Conservation (phyloP, 495 filamentous ascomycete genomes). For the Filosporella fistucella region DNA sequence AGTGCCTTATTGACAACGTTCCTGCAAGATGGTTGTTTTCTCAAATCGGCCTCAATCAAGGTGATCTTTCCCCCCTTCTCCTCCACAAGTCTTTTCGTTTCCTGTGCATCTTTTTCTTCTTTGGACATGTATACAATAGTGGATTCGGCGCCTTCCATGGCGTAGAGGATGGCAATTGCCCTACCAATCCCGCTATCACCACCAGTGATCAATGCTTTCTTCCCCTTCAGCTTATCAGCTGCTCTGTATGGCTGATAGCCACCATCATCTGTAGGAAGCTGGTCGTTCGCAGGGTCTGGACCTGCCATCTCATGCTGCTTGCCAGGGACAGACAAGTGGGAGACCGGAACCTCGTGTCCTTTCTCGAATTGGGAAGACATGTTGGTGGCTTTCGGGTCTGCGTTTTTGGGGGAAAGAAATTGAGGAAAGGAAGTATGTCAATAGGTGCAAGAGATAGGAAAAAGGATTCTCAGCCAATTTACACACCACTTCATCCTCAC, state of each 20-base stretch:
- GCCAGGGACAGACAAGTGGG: slow-evolving; percentile 63
- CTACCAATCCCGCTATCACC: slow-evolving; percentile 82
- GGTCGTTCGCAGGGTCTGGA: slow-evolving; percentile 54
- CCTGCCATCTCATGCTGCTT: slow-evolving; percentile 59
- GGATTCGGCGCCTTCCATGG: slow-evolving; percentile 76
- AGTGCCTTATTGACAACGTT: slow-evolving; percentile 63
- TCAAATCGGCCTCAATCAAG: slow-evolving; percentile 57
- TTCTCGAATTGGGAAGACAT: slow-evolving; percentile 47
- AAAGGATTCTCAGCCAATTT: slow-evolving; percentile 16
- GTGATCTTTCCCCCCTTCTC: slow-evolving; percentile 58
- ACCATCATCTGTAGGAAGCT: slow-evolving; percentile 66
- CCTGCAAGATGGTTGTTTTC: slow-evolving; percentile 59
- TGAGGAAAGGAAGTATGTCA: neutral
- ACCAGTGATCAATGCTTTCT: slow-evolving; percentile 76
- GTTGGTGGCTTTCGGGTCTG: slow-evolving; percentile 27
- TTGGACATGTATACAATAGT: slow-evolving; percentile 72
- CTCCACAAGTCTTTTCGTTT: slow-evolving; percentile 63
- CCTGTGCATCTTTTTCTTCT: slow-evolving; percentile 72
- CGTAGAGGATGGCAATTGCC: slow-evolving; percentile 71
- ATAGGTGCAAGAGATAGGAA: slow-evolving; percentile 7
- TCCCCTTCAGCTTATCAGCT: slow-evolving; percentile 70
- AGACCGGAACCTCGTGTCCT: slow-evolving; percentile 68
- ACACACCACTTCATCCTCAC: slow-evolving; percentile 22
- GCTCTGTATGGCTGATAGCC: slow-evolving; percentile 73
- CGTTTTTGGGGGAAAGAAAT: neutral